These are phyloP conservation scores for Triticum aestivum DNA, from an alignment of 176 grass and related monocot species.

Conservation along the genomic window IWGSC_CS_RefSeq_v2.1 NC_057806.1:451158985-451159484, in stretches of 20 bases:
- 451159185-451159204: background rate
- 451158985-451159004: background rate
- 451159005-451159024: background rate
- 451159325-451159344: background rate
- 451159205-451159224: background rate
- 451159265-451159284: background rate
- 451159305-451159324: too few relatives aligned
- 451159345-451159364: background rate
- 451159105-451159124: background rate
- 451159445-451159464: background rate
- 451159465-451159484: background rate
- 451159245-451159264: background rate
- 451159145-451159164: background rate
- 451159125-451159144: background rate
- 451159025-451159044: background rate
- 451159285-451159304: too few relatives aligned
- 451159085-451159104: background rate
- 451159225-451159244: background rate
- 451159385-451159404: background rate
- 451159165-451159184: background rate
- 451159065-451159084: background rate
- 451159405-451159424: background rate
- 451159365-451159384: background rate
- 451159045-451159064: background rate
- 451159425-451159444: constrained; percentile 4